These are phyloP conservation scores for Akebia trifoliata DNA, from an alignment of 164 flowering plant genomes.

Conservation along the genomic window DNA sequence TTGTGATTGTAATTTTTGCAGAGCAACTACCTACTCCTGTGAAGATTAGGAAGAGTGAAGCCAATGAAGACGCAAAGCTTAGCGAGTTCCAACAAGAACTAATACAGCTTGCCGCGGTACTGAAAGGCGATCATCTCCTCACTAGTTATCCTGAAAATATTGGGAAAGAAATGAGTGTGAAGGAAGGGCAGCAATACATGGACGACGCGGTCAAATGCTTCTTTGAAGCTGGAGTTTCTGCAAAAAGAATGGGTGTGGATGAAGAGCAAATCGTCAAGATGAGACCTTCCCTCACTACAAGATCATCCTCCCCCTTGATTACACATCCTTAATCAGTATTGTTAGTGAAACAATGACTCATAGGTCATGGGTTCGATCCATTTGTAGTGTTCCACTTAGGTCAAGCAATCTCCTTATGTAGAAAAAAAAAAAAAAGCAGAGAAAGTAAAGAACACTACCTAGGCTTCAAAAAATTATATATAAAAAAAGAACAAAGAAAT, in stretches of 20 bases:
- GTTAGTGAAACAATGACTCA: no score
- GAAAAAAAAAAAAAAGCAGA: no score
- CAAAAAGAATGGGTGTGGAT: constrained; percentile 63
- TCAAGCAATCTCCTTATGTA: no score
- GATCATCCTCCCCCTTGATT: constrained; percentile 34
- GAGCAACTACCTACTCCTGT: constrained; percentile 66
- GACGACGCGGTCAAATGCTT: constrained; percentile 58
- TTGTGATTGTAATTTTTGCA: constrained; percentile 20
- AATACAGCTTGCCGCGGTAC: constrained; percentile 68
- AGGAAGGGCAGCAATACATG: constrained; percentile 62
- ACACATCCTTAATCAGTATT: no score
- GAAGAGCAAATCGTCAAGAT: constrained; percentile 62
- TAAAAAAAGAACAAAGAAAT: no score
- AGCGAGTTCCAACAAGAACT: constrained; percentile 85
- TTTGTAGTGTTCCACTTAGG: no score
- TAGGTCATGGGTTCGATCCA: no score
- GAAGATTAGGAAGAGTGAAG: constrained; percentile 44
- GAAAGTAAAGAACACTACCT: no score
- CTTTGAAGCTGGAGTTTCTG: constrained; percentile 59
- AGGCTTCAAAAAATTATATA: no score
- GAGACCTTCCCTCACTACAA: constrained; percentile 71
- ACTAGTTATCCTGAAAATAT: constrained; percentile 41
- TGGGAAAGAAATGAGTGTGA: constrained; percentile 55
- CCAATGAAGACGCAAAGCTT: constrained; percentile 55
- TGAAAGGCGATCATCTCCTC: constrained; percentile 60